These are phyloP conservation scores for Arthrobotrys conoides DNA, from an alignment of 2,329 filamentous ascomycete genomes.

Conservation along the genomic window DNA sequence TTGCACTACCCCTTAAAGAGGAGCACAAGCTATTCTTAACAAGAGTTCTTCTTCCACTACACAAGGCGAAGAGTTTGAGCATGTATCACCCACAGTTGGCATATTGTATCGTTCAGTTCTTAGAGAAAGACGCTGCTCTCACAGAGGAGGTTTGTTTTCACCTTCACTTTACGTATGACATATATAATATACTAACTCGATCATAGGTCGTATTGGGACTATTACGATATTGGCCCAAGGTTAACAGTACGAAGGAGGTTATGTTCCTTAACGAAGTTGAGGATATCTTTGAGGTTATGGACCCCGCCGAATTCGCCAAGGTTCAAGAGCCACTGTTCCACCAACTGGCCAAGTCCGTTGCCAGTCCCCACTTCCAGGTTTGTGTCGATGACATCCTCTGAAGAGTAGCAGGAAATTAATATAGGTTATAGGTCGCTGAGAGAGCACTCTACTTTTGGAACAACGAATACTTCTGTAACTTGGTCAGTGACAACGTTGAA, in stretches of 20 bases:
- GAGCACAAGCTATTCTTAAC: slow-evolving; percentile 99
- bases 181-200: slow-evolving; percentile 54
- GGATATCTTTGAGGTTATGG: slow-evolving; percentile 99
- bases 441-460: slow-evolving; percentile 99
- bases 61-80: slow-evolving; percentile 99
- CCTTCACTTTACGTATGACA: slow-evolving; percentile 41
- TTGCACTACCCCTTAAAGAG: slow-evolving; percentile 95
- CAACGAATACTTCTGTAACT: slow-evolving; percentile 99
- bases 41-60: slow-evolving; percentile 88
- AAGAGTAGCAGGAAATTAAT: neutral
- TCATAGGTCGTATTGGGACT: slow-evolving; percentile 88
- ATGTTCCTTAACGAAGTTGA: slow-evolving; percentile 99
- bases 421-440: slow-evolving; percentile 79
- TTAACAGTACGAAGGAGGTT: slow-evolving; percentile 99
- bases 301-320: slow-evolving; percentile 97
- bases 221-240: slow-evolving; percentile 97
- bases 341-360: slow-evolving; percentile 96
- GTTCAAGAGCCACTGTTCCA: slow-evolving; percentile 98
- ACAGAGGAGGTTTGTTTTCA: slow-evolving; percentile 84
- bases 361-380: slow-evolving; percentile 96
- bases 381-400: slow-evolving; percentile 44
- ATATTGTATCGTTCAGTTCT: slow-evolving; percentile 98
- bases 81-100: slow-evolving; percentile 99
- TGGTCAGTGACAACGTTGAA: slow-evolving; percentile 98
- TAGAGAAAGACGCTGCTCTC: slow-evolving; percentile 96